Conservation (phyloP, 2,329 filamentous ascomycete genomes). For the Colletotrichum sp. region DNA sequence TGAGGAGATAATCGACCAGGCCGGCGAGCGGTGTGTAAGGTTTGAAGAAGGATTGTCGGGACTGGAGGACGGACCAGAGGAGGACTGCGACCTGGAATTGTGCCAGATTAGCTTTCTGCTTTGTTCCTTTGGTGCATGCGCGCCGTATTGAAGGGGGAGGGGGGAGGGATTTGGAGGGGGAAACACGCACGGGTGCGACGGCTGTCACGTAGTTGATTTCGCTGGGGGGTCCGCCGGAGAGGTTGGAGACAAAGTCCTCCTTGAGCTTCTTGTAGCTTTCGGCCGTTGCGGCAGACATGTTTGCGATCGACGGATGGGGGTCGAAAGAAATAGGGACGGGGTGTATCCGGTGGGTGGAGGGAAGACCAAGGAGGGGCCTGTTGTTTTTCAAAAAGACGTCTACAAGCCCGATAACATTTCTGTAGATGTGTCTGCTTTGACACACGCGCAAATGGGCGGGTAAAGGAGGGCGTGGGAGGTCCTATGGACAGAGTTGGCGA, state of each 20-base stretch:
- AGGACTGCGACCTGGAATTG: slow-evolving; percentile 73
- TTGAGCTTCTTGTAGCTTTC: slow-evolving; percentile 87
- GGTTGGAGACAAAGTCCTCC: slow-evolving; percentile 93
- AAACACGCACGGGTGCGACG: slow-evolving; percentile 76
- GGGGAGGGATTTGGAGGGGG: neutral
- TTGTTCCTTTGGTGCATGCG: slow-evolving; percentile 10
- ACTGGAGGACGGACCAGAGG: slow-evolving; percentile 89
- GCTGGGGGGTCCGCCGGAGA: slow-evolving; percentile 79
- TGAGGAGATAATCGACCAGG: slow-evolving; percentile 84
- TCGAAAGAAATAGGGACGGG: neutral
- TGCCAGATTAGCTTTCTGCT: slow-evolving; percentile 24
- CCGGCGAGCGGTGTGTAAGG: slow-evolving; percentile 73
- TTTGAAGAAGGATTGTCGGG: slow-evolving; percentile 82
- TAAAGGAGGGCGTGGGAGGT: neutral
- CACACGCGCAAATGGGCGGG: neutral
- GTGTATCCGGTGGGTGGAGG: neutral
- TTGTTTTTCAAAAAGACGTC: neutral
- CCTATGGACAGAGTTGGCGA: neutral
- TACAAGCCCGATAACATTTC: neutral
- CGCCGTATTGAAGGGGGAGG: neutral
- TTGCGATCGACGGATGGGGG: neutral
- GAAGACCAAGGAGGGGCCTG: neutral
- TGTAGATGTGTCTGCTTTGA: neutral
- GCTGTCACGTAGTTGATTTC: slow-evolving; percentile 90
- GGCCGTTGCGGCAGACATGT: slow-evolving; percentile 40